phyloP scores from a whole-genome alignment of 2,329 filamentous ascomycete genomes.

The Penicillium nordicum region DNA sequence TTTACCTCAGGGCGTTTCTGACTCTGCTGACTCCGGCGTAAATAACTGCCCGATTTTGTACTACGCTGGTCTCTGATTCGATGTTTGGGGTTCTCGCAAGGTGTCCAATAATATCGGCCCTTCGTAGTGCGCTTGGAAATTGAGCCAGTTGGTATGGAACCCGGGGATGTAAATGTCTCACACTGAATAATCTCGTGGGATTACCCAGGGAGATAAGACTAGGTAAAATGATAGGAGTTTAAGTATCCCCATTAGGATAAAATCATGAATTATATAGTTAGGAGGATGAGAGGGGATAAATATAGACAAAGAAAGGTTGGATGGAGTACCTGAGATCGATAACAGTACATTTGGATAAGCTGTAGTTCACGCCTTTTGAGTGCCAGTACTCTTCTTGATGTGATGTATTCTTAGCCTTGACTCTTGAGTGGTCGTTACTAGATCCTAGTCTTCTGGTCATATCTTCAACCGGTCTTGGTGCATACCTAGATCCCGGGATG shows the following conservation, averaged over 20 bases:
- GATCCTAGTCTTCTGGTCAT: neutral
- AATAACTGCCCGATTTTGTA: slow-evolving; percentile 11
- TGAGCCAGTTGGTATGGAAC: neutral
- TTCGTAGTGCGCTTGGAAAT: slow-evolving; percentile 3
- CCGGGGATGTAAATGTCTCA: neutral
- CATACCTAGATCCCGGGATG: neutral
- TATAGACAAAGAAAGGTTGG: neutral
- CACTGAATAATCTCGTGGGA: neutral
- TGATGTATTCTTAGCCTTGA: neutral
- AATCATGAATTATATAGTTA: neutral
- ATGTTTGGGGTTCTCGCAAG: neutral
- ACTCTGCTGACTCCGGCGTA: slow-evolving; percentile 5
- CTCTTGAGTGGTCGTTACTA: neutral
- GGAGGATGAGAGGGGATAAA: neutral
- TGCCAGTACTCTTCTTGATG: neutral
- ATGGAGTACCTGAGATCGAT: neutral
- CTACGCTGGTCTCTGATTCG: slow-evolving; percentile 8
- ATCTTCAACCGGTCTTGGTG: neutral
- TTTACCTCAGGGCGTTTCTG: slow-evolving; percentile 10
- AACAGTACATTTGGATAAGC: neutral
- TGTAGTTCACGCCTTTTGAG: neutral
- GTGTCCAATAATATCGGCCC: neutral
- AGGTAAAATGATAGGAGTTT: neutral
- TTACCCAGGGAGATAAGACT: neutral
- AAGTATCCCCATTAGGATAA: neutral